These are phyloP conservation scores for Macrotyloma uniflorum DNA, from an alignment of 306 rosid genomes.

Conservation along the genomic window DNA sequence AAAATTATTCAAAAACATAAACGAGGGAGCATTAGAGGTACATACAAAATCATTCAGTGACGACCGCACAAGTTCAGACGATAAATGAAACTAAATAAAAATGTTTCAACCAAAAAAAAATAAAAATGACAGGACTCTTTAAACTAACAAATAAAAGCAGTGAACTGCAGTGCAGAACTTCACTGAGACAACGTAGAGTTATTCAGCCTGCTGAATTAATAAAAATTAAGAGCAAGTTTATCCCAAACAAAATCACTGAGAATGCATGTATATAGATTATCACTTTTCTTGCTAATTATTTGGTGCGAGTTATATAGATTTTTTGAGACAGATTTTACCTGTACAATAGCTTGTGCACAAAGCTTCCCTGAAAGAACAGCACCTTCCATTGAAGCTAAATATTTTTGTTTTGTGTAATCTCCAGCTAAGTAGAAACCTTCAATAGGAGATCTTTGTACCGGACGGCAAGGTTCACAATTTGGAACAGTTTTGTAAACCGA, in stretches of 20 bases:
- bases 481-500: constrained; percentile 95
- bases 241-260: not conserved
- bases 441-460: constrained; percentile 86
- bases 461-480: constrained; percentile 91
- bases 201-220: not conserved
- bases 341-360: constrained; percentile 93
- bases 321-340: constrained; percentile 59
- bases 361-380: constrained; percentile 97
- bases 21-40: not conserved
- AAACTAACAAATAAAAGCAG: not conserved
- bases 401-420: constrained; percentile 94
- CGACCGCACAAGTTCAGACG: not conserved
- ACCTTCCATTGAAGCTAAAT: constrained; percentile 99
- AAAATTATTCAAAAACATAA: not conserved
- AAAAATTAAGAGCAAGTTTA: not conserved
- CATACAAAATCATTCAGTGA: not conserved
- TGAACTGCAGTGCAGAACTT: not conserved
- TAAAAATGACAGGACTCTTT: not conserved
- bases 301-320: constrained; percentile 16
- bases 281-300: constrained; percentile 28
- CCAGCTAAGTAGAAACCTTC: constrained; percentile 97
- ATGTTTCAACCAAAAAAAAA: not conserved
- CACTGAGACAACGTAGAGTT: not conserved
- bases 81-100: not conserved
- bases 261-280: not conserved